Conservation (phyloP, 2,329 filamentous ascomycete species). For the Phaeosphaeria sp. region DNA sequence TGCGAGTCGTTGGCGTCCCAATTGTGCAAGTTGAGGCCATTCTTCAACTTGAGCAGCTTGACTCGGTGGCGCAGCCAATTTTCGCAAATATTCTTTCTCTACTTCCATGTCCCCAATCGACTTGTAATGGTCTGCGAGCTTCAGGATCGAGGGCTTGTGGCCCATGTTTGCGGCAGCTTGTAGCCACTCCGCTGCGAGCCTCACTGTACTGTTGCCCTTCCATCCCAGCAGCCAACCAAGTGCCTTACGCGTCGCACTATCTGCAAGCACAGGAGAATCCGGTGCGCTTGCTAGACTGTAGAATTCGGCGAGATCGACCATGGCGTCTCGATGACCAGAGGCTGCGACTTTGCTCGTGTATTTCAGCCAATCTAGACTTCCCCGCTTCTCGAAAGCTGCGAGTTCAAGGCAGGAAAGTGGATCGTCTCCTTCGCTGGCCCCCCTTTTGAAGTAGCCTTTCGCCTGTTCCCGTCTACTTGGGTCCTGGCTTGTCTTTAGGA, state of each 20-base stretch:
- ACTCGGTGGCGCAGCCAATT: conserved; percentile 23
- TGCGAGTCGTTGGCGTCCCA: conserved; percentile 30
- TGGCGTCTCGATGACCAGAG: conserved; percentile 48
- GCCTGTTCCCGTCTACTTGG: conserved; percentile 25
- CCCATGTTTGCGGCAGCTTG: conserved; percentile 30
- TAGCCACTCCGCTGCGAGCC: conserved; percentile 41
- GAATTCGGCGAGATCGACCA: conserved; percentile 47
- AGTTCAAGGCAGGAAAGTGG: conserved; percentile 51
- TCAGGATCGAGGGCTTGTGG: conserved; percentile 37
- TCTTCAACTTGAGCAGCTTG: conserved; percentile 25
- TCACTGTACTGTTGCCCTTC: conserved; percentile 18
- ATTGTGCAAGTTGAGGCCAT: conserved; percentile 31
- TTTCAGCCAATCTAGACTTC: conserved; percentile 49
- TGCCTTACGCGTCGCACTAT: conserved; percentile 18
- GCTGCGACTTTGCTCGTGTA: conserved; percentile 55
- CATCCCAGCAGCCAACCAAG: conserved; percentile 34
- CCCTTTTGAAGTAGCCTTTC: conserved; percentile 42
- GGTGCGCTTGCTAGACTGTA: conserved; percentile 45
- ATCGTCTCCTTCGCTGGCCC: conserved; percentile 50
- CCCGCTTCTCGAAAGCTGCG: conserved; percentile 31
- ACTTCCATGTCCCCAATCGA: conserved; percentile 19
- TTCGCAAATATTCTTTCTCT: conserved; percentile 17
- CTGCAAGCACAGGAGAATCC: conserved; percentile 12
- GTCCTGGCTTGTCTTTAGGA: conserved; percentile 24
- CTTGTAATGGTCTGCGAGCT: conserved; percentile 30